phyloP scores from a whole-genome alignment of 148 eudicot genomes.

The Selenicereus undatus region DNA sequence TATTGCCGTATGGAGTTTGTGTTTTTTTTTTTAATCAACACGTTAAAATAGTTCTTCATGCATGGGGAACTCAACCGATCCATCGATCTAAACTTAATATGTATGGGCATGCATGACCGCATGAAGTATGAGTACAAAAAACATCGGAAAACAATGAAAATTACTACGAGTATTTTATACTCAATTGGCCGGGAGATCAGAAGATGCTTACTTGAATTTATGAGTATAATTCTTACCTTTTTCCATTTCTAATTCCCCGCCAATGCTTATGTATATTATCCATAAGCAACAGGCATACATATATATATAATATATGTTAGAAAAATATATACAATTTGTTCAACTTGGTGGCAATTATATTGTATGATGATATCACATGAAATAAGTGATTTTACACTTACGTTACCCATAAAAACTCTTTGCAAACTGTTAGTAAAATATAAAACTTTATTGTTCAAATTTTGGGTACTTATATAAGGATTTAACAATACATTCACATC shows the following conservation, averaged over 20 bases:
- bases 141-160: neutral
- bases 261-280: neutral
- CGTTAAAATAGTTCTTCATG: neutral
- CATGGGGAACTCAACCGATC: neutral
- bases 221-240: too few relatives aligned
- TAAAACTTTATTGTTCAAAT: too few relatives aligned
- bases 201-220: neutral
- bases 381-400: too few relatives aligned
- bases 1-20: neutral
- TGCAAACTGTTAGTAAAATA: too few relatives aligned
- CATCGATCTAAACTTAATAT: neutral
- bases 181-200: neutral
- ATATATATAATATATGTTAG: neutral
- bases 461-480: too few relatives aligned
- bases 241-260: too few relatives aligned
- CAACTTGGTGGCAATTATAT: neutral
- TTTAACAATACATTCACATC: too few relatives aligned
- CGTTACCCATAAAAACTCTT: too few relatives aligned
- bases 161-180: too few relatives aligned
- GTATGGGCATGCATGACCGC: neutral
- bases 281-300: neutral
- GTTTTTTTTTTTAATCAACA: neutral
- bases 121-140: neutral
- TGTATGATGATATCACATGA: too few relatives aligned
- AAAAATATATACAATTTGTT: too few relatives aligned